These are phyloP conservation scores for Tephrocybe sp. DNA, from an alignment of 768 basidiomycete species.

Conservation along the genomic window DNA sequence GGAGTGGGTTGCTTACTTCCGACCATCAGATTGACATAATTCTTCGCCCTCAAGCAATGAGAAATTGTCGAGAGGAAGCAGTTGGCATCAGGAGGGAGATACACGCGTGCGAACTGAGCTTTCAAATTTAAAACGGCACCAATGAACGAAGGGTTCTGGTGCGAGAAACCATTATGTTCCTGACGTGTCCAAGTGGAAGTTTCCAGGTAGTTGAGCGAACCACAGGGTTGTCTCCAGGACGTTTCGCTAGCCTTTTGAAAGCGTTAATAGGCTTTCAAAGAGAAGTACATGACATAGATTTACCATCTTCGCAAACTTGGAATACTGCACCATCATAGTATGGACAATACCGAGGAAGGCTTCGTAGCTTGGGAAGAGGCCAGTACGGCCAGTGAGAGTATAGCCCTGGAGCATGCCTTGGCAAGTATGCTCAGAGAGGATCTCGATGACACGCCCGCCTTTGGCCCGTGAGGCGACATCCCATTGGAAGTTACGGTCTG, in stretches of 20 bases:
- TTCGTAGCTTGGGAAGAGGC: constrained; percentile 87
- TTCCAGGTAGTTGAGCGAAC: constrained; percentile 83
- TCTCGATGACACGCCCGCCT: constrained; percentile 85
- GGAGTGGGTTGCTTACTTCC: constrained; percentile 83
- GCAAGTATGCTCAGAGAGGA: constrained; percentile 85
- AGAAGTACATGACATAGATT: constrained; percentile 7
- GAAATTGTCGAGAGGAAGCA: constrained; percentile 80
- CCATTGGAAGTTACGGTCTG: constrained; percentile 82
- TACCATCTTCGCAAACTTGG: constrained; percentile 86
- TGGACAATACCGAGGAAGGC: constrained; percentile 88
- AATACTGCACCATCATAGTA: constrained; percentile 88
- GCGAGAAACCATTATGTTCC: constrained; percentile 88
- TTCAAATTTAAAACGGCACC: constrained; percentile 83
- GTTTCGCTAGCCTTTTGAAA: constrained; percentile 48
- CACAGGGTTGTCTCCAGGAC: constrained; percentile 66
- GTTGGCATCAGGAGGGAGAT: constrained; percentile 89
- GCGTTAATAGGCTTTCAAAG: neutral
- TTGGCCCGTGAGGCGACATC: constrained; percentile 62
- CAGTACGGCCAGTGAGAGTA: constrained; percentile 83
- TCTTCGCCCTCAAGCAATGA: constrained; percentile 80
- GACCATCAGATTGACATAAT: constrained; percentile 86
- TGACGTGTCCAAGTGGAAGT: constrained; percentile 85
- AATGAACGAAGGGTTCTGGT: constrained; percentile 85
- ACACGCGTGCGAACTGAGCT: constrained; percentile 66
- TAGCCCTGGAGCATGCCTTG: constrained; percentile 93